Evolutionary conservation across 1,284 basidiomycete species (phyloP).

Genomic region (Cryptococcus sp.): DNA sequence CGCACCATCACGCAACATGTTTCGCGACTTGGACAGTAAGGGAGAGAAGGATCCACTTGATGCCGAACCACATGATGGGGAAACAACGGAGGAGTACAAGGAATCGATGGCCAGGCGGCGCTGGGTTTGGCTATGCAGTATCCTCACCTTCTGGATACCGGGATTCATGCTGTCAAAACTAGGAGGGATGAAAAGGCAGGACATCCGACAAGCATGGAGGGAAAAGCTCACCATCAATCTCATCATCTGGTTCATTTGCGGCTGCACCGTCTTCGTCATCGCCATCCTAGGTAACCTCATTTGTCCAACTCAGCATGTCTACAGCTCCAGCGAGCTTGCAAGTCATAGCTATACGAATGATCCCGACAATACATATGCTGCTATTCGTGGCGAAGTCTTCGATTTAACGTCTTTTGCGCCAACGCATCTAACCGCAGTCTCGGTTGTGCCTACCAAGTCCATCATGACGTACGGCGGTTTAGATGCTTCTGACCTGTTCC

Average conservation of each 20-base stretch:
- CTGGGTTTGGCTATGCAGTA: conserved; percentile 86
- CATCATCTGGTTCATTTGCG: conserved; percentile 94
- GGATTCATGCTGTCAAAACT: conserved; percentile 67
- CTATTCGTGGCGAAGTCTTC: conserved; percentile 85
- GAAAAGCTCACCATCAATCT: conserved; percentile 96
- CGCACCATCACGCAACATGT: conserved; percentile 92
- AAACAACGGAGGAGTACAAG: conserved; percentile 82
- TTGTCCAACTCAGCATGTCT: conserved; percentile 93
- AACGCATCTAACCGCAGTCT: conserved; percentile 68
- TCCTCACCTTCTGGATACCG: conserved; percentile 91
- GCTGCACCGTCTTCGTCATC: conserved; percentile 86
- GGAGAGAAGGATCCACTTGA: conserved; percentile 72
- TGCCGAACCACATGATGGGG: conserved; percentile 76
- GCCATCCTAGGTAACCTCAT: conserved; percentile 84
- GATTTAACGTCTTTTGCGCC: conserved; percentile 41
- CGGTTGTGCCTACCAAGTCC: conserved; percentile 71
- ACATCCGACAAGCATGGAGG: conserved; percentile 94
- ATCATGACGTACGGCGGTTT: conserved; percentile 82
- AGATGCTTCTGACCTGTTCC: conserved; percentile 79
- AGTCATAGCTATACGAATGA: conserved; percentile 66
- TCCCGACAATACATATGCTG: conserved; percentile 73
- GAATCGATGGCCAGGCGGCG: conserved; percentile 75
- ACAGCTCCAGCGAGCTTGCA: conserved; percentile 72
- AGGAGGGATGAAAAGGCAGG: conserved; percentile 89
- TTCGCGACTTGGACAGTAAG: conserved; percentile 75